Conservation (phyloP, 2,329 filamentous ascomycete genomes). For the Fusarium sp. region DNA sequence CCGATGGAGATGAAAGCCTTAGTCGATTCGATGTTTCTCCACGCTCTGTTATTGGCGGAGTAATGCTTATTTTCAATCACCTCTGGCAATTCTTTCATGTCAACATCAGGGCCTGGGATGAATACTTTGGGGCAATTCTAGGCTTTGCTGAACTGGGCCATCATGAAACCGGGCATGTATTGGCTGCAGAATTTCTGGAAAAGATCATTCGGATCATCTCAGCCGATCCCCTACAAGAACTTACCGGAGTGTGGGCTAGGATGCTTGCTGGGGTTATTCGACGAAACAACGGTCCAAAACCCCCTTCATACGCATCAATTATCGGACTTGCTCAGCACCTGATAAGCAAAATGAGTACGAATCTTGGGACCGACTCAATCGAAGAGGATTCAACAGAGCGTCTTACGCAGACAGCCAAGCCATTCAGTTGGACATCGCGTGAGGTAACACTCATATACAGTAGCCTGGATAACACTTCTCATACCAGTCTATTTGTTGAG, state of each 20-base stretch:
- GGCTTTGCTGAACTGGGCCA: constrained; percentile 72
- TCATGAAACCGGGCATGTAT: constrained; percentile 67
- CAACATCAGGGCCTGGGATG: constrained; percentile 76
- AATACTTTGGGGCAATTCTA: constrained; percentile 78
- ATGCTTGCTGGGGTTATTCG: constrained; percentile 66
- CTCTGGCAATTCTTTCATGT: constrained; percentile 73
- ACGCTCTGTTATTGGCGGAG: constrained; percentile 51
- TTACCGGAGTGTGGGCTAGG: constrained; percentile 66
- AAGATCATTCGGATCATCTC: constrained; percentile 70
- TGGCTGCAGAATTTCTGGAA: constrained; percentile 70
- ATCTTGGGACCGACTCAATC: constrained; percentile 51
- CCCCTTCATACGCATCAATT: constrained; percentile 65
- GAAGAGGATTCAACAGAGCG: constrained; percentile 56
- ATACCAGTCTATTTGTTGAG: constrained; percentile 67
- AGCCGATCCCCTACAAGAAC: constrained; percentile 65
- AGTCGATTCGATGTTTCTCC: constrained; percentile 5
- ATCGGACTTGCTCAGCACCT: constrained; percentile 63
- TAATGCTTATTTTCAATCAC: constrained; percentile 62
- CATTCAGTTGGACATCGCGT: constrained; percentile 58
- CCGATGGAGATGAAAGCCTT: constrained; percentile 47
- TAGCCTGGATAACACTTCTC: constrained; percentile 48
- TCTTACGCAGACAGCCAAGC: constrained; percentile 48
- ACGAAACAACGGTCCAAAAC: constrained; percentile 60
- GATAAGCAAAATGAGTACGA: constrained; percentile 57
- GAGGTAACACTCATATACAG: constrained; percentile 62